phyloP scores from a whole-genome alignment of 345 rosid species.

The Dimocarpus longan region DNA sequence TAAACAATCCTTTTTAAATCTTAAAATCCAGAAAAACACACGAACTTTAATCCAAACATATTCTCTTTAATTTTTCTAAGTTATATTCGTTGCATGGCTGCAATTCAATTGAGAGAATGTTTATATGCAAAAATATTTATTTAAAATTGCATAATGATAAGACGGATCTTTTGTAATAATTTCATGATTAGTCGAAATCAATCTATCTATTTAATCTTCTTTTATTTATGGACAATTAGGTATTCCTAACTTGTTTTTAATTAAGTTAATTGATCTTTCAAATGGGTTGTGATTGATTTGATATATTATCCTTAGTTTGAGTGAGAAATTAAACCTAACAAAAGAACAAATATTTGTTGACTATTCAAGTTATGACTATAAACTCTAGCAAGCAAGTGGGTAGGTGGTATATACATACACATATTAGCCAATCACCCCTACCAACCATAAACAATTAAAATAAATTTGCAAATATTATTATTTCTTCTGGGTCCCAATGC shows the following conservation, averaged over 20 bases:
- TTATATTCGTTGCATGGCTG: no score
- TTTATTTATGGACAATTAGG: neutral
- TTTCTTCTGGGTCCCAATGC: neutral
- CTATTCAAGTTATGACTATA: neutral
- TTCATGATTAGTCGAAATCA: neutral
- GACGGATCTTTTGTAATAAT: neutral
- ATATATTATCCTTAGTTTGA: neutral
- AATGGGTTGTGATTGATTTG: neutral
- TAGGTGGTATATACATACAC: neutral
- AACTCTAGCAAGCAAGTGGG: constrained; percentile 2
- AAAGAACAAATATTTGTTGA: neutral
- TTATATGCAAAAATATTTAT: no score
- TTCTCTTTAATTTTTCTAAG: no score
- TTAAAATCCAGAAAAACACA: neutral
- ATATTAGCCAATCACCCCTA: neutral
- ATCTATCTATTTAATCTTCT: neutral
- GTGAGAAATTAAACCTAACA: neutral
- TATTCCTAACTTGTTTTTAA: constrained; percentile 2
- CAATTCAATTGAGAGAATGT: neutral
- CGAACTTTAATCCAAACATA: neutral
- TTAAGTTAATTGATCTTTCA: neutral
- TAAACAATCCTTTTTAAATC: neutral
- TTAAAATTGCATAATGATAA: no score
- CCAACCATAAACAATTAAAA: neutral
- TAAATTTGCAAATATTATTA: neutral